Evolutionary conservation across 2,329 filamentous ascomycete genomes (phyloP).

Genomic region (Aspergillus sp.): DNA sequence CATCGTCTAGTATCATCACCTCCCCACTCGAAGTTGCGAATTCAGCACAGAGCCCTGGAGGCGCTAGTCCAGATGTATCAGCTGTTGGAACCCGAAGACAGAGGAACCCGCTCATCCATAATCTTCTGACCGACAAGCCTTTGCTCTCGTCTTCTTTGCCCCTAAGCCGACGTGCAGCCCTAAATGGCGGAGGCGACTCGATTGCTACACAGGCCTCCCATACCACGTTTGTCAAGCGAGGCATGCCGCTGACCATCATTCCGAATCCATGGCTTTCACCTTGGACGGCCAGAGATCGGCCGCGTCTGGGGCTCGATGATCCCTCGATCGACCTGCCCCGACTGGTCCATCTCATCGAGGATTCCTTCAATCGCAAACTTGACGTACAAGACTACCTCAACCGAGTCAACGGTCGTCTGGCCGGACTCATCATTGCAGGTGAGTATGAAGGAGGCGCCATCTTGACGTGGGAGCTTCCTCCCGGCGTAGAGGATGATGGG

Average conservation of each 20-base stretch:
- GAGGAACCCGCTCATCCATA: conserved; percentile 89
- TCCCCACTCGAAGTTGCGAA: conserved; percentile 80
- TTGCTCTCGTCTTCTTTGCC: conserved; percentile 90
- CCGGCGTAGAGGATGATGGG: conserved; percentile 57
- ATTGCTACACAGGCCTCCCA: conserved; percentile 48
- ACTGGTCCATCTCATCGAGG: conserved; percentile 83
- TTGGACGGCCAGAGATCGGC: conserved; percentile 68
- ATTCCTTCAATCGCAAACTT: conserved; percentile 84
- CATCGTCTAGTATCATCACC: conserved; percentile 85
- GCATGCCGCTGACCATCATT: conserved; percentile 83
- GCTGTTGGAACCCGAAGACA: conserved; percentile 61
- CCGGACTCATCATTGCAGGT: conserved; percentile 90
- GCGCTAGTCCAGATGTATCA: conserved; percentile 37
- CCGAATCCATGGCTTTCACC: conserved; percentile 66
- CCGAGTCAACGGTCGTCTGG: conserved; percentile 77
- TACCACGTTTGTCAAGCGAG: conserved; percentile 85
- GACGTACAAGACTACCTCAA: conserved; percentile 80
- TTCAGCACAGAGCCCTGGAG: conserved; percentile 43
- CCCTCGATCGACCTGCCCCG: conserved; percentile 79
- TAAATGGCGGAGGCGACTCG: conserved; percentile 33
- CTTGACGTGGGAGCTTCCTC: conserved; percentile 87
- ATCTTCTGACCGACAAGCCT: conserved; percentile 92
- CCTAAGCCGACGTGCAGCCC: conserved; percentile 60
- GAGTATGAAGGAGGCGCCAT: conserved; percentile 96
- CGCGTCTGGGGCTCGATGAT: conserved; percentile 72